phyloP scores from a whole-genome alignment of 495 filamentous ascomycete genomes.

The Podospora pseudocomata region DNA sequence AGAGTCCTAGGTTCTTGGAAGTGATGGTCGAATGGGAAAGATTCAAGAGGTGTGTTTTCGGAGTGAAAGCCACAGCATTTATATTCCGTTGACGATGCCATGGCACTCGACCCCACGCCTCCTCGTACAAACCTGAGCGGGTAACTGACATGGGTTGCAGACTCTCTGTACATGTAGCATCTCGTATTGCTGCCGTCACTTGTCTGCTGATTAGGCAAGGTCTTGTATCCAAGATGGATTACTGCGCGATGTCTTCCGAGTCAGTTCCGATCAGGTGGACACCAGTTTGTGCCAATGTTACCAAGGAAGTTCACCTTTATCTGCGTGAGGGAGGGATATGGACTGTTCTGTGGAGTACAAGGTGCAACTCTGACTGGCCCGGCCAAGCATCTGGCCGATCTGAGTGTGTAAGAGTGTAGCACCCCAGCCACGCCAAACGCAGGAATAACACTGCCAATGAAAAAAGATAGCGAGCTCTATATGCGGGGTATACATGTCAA shows the following conservation, averaged over 20 bases:
- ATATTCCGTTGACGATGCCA: not conserved
- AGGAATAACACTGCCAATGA: not conserved
- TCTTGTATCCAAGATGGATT: not conserved
- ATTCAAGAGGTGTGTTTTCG: not conserved
- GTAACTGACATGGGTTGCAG: not conserved
- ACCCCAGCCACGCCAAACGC: not conserved
- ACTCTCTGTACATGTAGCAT: constrained; percentile 5
- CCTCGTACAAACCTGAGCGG: not conserved
- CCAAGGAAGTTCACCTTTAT: not conserved
- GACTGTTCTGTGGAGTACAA: not conserved
- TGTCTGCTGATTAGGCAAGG: not conserved
- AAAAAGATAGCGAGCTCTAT: not conserved
- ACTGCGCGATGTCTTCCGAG: not conserved
- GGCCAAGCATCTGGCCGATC: not conserved
- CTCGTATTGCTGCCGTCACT: constrained; percentile 1
- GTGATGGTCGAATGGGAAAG: not conserved
- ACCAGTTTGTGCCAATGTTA: not conserved
- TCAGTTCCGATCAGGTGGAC: not conserved
- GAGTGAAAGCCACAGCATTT: not conserved
- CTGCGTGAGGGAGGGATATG: not conserved
- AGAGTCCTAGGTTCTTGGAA: not conserved
- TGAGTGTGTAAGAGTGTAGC: not conserved
- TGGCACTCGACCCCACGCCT: not conserved
- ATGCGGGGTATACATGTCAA: not conserved
- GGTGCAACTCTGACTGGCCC: not conserved